Percentiles rank a stretch among this genome's conserved stretches.
phyloP scores from a whole-genome alignment of 2,329 filamentous ascomycete species.

The Pseudocercospora vitis region DNA sequence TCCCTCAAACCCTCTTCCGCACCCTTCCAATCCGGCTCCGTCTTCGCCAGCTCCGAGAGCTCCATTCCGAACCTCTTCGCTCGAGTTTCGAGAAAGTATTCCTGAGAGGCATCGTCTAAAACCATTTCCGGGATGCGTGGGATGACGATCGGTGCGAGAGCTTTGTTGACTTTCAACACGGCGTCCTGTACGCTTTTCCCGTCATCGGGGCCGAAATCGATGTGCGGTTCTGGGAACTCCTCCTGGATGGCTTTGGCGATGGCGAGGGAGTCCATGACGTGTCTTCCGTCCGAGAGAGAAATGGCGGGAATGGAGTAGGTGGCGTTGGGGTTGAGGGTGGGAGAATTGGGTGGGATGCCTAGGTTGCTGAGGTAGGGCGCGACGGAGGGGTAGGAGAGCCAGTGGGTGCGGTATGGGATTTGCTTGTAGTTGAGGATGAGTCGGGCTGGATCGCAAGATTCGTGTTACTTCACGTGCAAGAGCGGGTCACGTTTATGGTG shows the following conservation, averaged over 20 bases:
- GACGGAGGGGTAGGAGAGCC: conserved; percentile 69
- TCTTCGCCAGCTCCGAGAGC: conserved; percentile 51
- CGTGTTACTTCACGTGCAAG: background rate
- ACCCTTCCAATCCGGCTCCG: conserved; percentile 46
- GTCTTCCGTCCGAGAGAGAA: conserved; percentile 56
- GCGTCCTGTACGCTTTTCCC: conserved; percentile 38
- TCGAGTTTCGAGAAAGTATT: conserved; percentile 60
- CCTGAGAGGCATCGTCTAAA: conserved; percentile 52
- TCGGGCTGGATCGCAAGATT: conserved; percentile 51
- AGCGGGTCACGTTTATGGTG: background rate
- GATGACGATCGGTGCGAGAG: conserved; percentile 48
- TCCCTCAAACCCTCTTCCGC: conserved; percentile 44
- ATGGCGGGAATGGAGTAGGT: conserved; percentile 58
- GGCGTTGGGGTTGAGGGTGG: conserved; percentile 32
- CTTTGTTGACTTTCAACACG: conserved; percentile 45
- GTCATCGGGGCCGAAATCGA: background rate
- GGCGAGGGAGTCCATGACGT: conserved; percentile 62
- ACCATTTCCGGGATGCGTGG: conserved; percentile 52
- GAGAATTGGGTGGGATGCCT: conserved; percentile 50
- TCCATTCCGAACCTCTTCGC: conserved; percentile 52
- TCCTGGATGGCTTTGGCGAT: conserved; percentile 63
- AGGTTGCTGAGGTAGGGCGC: conserved; percentile 54
- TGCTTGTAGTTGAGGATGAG: conserved; percentile 67
- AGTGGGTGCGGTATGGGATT: conserved; percentile 67
- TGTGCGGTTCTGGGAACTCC: conserved; percentile 54